Conservation (phyloP, 371 early-diverging fungal genomes). For the Actinomortierella ambigua region DNA sequence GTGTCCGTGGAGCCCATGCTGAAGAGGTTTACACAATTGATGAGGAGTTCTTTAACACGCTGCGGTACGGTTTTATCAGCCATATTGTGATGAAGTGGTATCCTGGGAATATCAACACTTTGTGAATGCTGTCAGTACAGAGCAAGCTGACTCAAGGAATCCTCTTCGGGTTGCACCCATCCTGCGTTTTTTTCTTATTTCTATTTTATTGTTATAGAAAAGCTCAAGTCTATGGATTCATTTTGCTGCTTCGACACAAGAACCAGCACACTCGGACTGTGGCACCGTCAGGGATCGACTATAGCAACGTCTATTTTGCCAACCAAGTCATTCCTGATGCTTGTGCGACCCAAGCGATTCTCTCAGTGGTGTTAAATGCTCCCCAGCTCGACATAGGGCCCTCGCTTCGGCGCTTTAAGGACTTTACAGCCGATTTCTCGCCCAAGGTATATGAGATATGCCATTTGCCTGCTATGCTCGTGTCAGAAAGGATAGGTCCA, state of each 20-base stretch:
- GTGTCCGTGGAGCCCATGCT: no score
- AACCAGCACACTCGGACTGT: slow-evolving; percentile 7
- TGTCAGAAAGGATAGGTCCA: slow-evolving; percentile 7
- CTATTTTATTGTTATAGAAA: no score
- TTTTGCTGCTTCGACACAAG: slow-evolving; percentile 38
- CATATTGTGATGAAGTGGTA: no score
- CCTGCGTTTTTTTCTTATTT: no score
- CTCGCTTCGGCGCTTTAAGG: slow-evolving; percentile 44
- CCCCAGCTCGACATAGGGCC: slow-evolving; percentile 42
- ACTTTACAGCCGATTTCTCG: slow-evolving; percentile 44
- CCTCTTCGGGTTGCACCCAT: no score
- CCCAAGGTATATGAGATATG: slow-evolving; percentile 43
- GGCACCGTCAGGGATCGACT: neutral
- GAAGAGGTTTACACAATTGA: no score
- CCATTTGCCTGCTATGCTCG: neutral
- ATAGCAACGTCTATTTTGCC: slow-evolving; percentile 46
- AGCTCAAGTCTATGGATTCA: slow-evolving; percentile 44
- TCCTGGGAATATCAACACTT: no score
- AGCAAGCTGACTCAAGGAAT: no score
- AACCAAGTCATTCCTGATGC: slow-evolving; percentile 52
- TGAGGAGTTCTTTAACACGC: no score
- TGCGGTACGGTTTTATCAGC: no score
- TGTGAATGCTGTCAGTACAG: no score
- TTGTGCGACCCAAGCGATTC: slow-evolving; percentile 50
- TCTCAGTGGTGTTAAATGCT: slow-evolving; percentile 46